Evolutionary conservation across 345 rosid species (phyloP).

Genomic region (Eucalyptus marginata): DNA sequence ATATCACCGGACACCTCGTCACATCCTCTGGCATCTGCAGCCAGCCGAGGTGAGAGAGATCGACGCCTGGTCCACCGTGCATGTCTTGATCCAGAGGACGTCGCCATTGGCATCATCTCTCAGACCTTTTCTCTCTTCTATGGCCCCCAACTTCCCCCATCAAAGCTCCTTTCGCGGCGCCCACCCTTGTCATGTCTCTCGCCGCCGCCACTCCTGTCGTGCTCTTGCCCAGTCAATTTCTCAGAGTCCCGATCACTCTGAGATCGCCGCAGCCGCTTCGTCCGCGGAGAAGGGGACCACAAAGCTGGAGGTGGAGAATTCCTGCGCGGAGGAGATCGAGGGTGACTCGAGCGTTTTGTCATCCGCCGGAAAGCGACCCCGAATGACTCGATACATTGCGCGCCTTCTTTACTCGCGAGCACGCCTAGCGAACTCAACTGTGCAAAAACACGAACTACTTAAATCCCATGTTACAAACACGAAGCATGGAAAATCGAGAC

Average conservation of each 20-base stretch:
- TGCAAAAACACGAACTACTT: neutral
- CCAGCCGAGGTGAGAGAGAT: slow-evolving; percentile 39
- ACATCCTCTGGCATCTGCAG: slow-evolving; percentile 21
- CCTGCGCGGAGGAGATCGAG: slow-evolving; percentile 22
- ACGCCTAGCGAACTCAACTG: neutral
- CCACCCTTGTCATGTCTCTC: slow-evolving; percentile 31
- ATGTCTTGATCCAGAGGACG: slow-evolving; percentile 31
- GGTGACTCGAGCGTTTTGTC: slow-evolving; percentile 12
- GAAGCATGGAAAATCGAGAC: neutral
- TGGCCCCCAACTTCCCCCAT: slow-evolving; percentile 33
- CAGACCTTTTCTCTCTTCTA: slow-evolving; percentile 37
- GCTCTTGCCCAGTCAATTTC: slow-evolving; percentile 31
- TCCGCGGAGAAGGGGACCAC: slow-evolving; percentile 62
- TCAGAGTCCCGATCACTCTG: slow-evolving; percentile 36
- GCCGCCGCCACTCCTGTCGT: slow-evolving; percentile 12
- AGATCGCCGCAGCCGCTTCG: slow-evolving; percentile 46
- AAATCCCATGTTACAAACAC: neutral
- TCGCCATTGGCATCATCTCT: slow-evolving; percentile 36
- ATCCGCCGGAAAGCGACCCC: slow-evolving; percentile 1
- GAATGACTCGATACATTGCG: slow-evolving; percentile 15
- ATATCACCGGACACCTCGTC: slow-evolving; percentile 57
- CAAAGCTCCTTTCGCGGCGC: slow-evolving; percentile 21
- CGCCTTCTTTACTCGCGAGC: slow-evolving; percentile 1
- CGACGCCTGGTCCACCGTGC: slow-evolving; percentile 41
- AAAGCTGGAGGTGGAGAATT: slow-evolving; percentile 13